A percentile compares a stretch with the other conserved stretches of the same genome.
These are phyloP conservation scores for Globisporangium orthogonon DNA, from an alignment of 352 stramenopile species.

Conservation along the genomic window DNA sequence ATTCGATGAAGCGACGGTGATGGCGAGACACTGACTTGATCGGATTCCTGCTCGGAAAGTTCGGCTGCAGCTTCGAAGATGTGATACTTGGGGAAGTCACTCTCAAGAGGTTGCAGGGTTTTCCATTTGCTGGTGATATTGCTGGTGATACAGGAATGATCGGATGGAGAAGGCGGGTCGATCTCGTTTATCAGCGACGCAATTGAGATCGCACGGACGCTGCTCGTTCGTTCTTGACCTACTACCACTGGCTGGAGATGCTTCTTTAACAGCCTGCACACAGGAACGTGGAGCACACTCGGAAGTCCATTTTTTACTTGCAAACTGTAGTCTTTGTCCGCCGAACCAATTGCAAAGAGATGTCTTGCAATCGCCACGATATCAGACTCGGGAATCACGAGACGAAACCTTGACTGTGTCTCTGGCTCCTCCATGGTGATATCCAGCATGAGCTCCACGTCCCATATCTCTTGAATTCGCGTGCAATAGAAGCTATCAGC, in stretches of 20 bases:
- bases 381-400: slow-evolving; percentile 21
- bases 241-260: slow-evolving; percentile 8
- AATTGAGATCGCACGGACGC: slow-evolving; percentile 4
- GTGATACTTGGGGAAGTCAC: neutral
- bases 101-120: slow-evolving; percentile 1
- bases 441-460: slow-evolving; percentile 48
- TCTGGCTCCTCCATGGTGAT: slow-evolving; percentile 51
- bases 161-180: neutral
- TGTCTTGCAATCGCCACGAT: slow-evolving; percentile 21
- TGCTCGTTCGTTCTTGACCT: neutral
- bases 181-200: slow-evolving; percentile 1
- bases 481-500: neutral
- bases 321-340: slow-evolving; percentile 9
- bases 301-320: slow-evolving; percentile 26
- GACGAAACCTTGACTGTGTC: slow-evolving; percentile 21
- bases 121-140: neutral
- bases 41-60: neutral
- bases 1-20: neutral
- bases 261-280: slow-evolving; percentile 24
- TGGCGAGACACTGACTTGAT: too few relatives aligned
- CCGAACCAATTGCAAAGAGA: slow-evolving; percentile 15
- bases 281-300: slow-evolving; percentile 14
- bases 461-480: slow-evolving; percentile 46
- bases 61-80: neutral
- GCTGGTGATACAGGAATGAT: neutral